A percentile compares a stretch with the other conserved stretches of the same genome.
phyloP scores from a whole-genome alignment of 148 eudicot genomes.

The Rhododendron williamsianum region DNA sequence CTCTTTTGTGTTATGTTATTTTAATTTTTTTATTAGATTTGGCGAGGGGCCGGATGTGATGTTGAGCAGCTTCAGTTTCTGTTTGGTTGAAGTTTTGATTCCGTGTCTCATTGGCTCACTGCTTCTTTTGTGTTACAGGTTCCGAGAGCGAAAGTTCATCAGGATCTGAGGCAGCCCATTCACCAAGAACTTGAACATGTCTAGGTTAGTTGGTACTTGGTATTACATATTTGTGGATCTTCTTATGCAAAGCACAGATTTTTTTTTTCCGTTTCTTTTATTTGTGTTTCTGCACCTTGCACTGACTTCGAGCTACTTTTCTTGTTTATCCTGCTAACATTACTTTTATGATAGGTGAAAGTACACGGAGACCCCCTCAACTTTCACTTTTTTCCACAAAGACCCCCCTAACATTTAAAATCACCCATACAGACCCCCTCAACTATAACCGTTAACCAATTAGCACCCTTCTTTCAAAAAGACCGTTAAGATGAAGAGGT shows the following conservation, averaged over 20 bases:
- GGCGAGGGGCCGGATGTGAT: not conserved
- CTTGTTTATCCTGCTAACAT: not conserved
- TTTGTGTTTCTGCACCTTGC: not conserved
- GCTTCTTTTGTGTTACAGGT: slow-evolving; percentile 33
- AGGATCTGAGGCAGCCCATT: slow-evolving; percentile 30
- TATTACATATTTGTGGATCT: not conserved
- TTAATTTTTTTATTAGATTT: not conserved
- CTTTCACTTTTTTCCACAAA: too few relatives aligned
- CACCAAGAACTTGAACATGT: slow-evolving; percentile 23
- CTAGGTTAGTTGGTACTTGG: slow-evolving; percentile 16
- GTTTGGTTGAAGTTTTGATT: not conserved
- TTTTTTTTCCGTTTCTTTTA: not conserved
- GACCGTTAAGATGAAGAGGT: too few relatives aligned
- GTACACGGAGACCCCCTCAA: too few relatives aligned
- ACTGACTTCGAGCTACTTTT: not conserved
- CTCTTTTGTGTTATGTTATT: not conserved
- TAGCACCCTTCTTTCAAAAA: too few relatives aligned
- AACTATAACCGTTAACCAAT: too few relatives aligned
- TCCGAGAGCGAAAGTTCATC: slow-evolving; percentile 73
- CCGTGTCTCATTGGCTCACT: slow-evolving; percentile 13
- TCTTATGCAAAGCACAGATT: not conserved
- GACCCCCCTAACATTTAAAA: too few relatives aligned
- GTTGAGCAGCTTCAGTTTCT: not conserved
- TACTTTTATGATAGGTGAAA: not conserved
- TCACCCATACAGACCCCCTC: too few relatives aligned